These are phyloP conservation scores for Sporothrix dimorphospora DNA, from an alignment of 2,329 filamentous ascomycete species.

Conservation along the genomic window DNA sequence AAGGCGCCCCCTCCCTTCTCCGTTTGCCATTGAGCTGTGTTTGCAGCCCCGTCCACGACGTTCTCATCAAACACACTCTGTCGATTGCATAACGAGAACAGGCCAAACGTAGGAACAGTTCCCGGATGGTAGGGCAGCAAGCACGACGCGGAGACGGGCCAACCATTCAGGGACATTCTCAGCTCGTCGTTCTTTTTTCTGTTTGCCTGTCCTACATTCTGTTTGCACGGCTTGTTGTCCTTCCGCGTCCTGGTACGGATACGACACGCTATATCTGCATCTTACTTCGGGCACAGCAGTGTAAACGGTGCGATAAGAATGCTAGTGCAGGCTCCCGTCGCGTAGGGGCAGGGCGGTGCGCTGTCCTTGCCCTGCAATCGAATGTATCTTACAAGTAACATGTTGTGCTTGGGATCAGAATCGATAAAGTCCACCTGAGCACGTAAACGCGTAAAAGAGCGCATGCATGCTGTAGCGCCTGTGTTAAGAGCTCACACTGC, in stretches of 20 bases:
- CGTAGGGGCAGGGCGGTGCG: background rate
- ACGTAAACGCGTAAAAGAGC: background rate
- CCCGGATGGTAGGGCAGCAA: background rate
- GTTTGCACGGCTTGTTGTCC: slow-evolving; percentile 15
- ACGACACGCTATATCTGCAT: background rate
- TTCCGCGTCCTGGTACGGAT: background rate
- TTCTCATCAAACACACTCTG: background rate
- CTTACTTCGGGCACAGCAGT: background rate
- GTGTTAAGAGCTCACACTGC: background rate
- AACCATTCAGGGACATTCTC: background rate
- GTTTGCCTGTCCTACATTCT: background rate
- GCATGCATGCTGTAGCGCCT: background rate
- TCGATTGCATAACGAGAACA: background rate
- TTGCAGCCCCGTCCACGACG: background rate
- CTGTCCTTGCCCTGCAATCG: background rate
- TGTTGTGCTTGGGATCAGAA: background rate
- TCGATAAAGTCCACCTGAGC: no score
- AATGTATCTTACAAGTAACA: background rate
- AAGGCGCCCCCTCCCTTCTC: background rate
- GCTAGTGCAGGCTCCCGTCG: slow-evolving; percentile 3
- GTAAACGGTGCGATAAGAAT: background rate
- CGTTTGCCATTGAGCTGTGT: background rate
- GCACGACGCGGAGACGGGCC: background rate
- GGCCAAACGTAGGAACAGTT: background rate
- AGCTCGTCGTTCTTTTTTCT: background rate